A percentile compares a stretch with the other conserved stretches of the same genome.
These are phyloP conservation scores for Echinochloa phyllopogon DNA, from an alignment of 176 grass and related monocot genomes.

Conservation along the genomic window DNA sequence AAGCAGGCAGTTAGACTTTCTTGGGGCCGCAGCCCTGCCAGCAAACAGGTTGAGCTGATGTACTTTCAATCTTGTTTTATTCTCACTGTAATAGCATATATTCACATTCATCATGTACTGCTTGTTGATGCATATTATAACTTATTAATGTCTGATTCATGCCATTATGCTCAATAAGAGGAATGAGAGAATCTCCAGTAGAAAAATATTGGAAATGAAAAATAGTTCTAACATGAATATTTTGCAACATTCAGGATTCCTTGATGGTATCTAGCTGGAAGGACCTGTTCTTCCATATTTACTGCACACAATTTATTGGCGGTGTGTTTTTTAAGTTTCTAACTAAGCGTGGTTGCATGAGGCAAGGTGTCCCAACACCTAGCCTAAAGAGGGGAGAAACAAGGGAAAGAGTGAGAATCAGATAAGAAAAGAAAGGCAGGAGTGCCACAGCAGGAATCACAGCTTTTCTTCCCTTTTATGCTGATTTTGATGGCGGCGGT, in stretches of 20 bases:
- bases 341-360: neutral
- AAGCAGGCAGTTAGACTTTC: conserved; percentile 91
- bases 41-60: conserved; percentile 66
- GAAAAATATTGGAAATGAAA: neutral
- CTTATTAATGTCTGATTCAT: neutral
- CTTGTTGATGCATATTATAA: neutral
- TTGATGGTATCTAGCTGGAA: conserved; percentile 1
- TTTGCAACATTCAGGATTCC: neutral
- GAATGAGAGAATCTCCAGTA: neutral
- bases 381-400: neutral
- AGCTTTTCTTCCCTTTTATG: neutral
- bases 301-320: neutral
- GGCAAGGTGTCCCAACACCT: neutral
- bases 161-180: conserved; percentile 26
- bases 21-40: conserved; percentile 91
- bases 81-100: neutral
- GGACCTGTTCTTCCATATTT: neutral
- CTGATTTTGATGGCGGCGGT: neutral
- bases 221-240: conserved; percentile 8
- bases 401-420: neutral
- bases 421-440: neutral
- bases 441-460: neutral
- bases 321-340: neutral
- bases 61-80: conserved; percentile 19
- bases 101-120: neutral